Base-by-base conservation (phyloP, 108 stramenopile genomes). In the Bacterosira constricta region DNA sequence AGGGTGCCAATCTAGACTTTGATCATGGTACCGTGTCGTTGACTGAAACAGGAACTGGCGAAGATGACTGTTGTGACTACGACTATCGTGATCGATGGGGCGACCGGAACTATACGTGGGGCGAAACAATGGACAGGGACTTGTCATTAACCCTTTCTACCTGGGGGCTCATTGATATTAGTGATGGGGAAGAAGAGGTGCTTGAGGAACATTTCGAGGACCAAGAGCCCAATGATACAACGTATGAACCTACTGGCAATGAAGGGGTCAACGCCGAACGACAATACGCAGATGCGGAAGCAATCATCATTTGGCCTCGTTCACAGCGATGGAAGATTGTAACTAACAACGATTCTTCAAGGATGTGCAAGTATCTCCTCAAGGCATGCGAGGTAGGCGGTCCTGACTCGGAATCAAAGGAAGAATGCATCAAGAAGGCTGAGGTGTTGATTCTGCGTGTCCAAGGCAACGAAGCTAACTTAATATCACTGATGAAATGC, bases 251-350 rank as follows among this genome's bases (percentile, higher is more conserved):
- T 63, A 63, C 60, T 0, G 69, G 69, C 2, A 63, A 71, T 50
- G 69, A 9, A 15, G 69, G 69, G 3, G 45, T 71, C 10, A 11
- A 71, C 10, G 69, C 69, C 12, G 61, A 63, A 20, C 42, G 61
- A 3, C 61, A 71, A 25, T 71, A 69, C 49, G 61, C 61, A 4
- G 69, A 71, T 34, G 62, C 42, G 30, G 69, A 71, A 12, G 69
- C 61, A 15, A 71, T 71, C 13, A 62, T 71, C 21, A 62, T 71
- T 63, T 71, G 69, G 69, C 69, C 69, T 32, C 62, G 61, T 2
- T 71, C 69, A 18, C 45, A 63, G 41, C 21, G 69, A 0, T 71
- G 69, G 69, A n/a, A 34, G 45, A 46, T 46, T 39, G 54, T 71
- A 15, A 50, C 61, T 5, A 50, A 52, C n/a, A 46, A 46, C 39